Evolutionary conservation across 441 rosid species (phyloP), one percentile per base, ranked within the genome.

Genomic region (Erodium trifolium): DNA sequence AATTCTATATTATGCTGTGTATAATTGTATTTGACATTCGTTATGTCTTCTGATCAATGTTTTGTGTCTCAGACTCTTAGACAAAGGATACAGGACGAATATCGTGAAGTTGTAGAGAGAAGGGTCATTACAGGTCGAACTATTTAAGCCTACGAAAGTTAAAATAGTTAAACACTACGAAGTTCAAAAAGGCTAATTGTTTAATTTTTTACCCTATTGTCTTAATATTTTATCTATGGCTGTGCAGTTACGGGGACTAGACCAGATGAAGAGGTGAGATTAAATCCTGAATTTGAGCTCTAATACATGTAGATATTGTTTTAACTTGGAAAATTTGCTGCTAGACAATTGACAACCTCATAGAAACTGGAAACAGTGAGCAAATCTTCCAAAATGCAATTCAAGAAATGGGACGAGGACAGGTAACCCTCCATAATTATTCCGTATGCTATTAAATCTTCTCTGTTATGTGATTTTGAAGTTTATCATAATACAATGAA

Each of bases 281-380:
- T 13, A 23, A 77, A 57, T 47, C 72, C 49, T 75, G 51, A 10
- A 59, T 69, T 16, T 59, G 35, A 37, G 74, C 45, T 59, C 29
- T 69, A 18, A 7, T 71, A 53, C 5, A 17, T 66, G n/a, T 67
- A 67, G 71, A 73, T 69, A 27, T 45, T 17, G 10, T 70, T 70
- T 37, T 82, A 76, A 80, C 45, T 71, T 66, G 65, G 14, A 8
- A 60, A 68, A 65, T 8, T 55, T 67, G 51, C 34, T 77, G 35
- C 53, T 78, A 90, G 98, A 93, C 89, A 53, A 90, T 93, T 68
- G 97, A 93, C 75, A 78, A 75, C 80, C 79, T 90, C 78, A 90
- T 93, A 47, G 97, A 93, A 82, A 93, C 97, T 59, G 98, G 97
- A 77, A 87, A 89, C 68, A 91, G 93, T 6, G 98, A 93, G 79